Conservation (phyloP, 192 early-diverging fungal species). For the Diversispora eburnea region DNA sequence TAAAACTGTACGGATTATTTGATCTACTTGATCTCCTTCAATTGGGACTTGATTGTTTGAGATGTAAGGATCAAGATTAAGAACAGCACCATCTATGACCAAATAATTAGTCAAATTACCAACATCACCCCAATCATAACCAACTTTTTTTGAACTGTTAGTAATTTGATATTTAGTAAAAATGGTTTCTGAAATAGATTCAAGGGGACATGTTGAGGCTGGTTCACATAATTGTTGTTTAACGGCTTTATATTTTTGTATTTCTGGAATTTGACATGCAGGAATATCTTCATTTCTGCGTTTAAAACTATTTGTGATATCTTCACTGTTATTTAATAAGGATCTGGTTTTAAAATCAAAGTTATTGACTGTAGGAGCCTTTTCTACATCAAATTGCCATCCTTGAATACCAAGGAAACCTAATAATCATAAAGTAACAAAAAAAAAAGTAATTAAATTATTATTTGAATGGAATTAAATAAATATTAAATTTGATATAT, state of each 20-base stretch:
- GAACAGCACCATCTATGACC: constrained; percentile 60
- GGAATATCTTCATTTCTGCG: background rate
- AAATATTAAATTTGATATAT: background rate
- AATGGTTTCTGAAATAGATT: constrained; percentile 35
- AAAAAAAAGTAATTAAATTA: background rate
- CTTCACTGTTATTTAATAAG: constrained; percentile 45
- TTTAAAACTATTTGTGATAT: constrained; percentile 50
- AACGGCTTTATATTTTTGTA: constrained; percentile 13
- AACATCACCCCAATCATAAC: constrained; percentile 57
- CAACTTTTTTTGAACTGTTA: constrained; percentile 39
- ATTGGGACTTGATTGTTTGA: constrained; percentile 38
- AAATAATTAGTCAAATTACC: constrained; percentile 43
- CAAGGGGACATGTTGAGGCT: constrained; percentile 32
- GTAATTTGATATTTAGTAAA: constrained; percentile 41
- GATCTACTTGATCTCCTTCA: constrained; percentile 47
- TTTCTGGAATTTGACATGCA: background rate
- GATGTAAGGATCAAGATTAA: constrained; percentile 59
- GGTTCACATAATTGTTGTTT: background rate
- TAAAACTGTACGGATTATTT: constrained; percentile 51
- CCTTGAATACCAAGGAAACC: constrained; percentile 16
- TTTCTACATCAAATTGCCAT: constrained; percentile 18
- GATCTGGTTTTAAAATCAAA: background rate
- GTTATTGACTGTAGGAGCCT: background rate
- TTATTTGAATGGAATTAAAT: background rate
- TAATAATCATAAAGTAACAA: background rate